These are phyloP conservation scores for Dunaliella primolecta DNA, from an alignment of 139 green algal species.

Conservation along the genomic window DNA sequence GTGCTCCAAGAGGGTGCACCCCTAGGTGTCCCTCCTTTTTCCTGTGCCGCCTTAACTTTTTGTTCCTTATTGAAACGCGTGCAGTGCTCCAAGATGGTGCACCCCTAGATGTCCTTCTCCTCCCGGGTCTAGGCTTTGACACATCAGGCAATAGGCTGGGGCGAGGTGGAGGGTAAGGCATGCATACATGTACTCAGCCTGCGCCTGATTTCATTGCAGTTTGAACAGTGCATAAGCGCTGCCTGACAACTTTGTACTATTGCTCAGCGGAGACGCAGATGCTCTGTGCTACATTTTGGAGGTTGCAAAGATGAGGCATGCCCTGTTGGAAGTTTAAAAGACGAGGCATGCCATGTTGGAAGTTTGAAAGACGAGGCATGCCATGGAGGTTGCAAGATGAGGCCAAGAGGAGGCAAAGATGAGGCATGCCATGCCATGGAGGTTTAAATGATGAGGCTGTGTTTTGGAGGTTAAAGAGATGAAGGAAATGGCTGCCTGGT, in stretches of 20 bases:
- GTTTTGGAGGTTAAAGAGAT: too few species aligned
- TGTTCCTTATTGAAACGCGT: neutral
- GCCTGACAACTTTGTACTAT: neutral
- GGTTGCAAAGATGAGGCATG: neutral
- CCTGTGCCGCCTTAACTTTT: too few species aligned
- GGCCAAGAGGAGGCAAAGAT: too few species aligned
- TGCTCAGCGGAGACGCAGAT: too few species aligned
- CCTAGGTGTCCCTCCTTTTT: constrained; percentile 56
- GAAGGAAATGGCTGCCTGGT: too few species aligned
- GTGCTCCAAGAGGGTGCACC: neutral
- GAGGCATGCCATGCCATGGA: too few species aligned
- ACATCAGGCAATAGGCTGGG: constrained; percentile 54
- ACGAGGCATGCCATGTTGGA: too few species aligned
- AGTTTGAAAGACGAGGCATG: too few species aligned
- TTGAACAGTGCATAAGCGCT: neutral
- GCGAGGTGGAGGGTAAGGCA: constrained; percentile 65
- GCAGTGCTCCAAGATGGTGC: neutral
- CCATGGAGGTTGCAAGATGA: too few species aligned
- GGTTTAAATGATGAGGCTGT: too few species aligned
- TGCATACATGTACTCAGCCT: neutral
- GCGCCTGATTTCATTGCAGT: neutral
- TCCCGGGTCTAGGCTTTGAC: constrained; percentile 81
- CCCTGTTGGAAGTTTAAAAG: neutral
- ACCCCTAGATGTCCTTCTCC: constrained; percentile 68
- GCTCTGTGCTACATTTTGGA: too few species aligned